Evolutionary conservation across 78 protist genomes (phyloP).

Genomic region (Dictyostelium purpureum): DNA sequence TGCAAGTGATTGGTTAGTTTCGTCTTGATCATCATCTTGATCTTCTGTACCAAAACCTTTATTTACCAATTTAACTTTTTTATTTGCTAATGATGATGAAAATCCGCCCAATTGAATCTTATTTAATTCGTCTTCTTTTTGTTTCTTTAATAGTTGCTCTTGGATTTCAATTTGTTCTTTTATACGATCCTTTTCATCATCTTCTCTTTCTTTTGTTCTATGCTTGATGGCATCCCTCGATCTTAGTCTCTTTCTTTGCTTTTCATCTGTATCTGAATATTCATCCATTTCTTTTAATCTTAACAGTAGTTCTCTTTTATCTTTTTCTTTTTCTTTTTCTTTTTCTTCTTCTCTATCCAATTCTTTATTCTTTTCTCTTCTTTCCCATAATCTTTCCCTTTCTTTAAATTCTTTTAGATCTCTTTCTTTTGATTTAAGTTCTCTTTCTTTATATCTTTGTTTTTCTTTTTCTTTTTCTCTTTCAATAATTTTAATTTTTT

Average conservation of each 20-base stretch:
- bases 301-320: not conserved
- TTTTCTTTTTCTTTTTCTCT: conserved; percentile 56
- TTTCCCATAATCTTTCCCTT: conserved; percentile 31
- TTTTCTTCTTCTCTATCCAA: conserved; percentile 49
- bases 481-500: conserved; percentile 34
- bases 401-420: conserved; percentile 20
- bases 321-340: conserved; percentile 43
- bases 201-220: conserved; percentile 38
- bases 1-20: not conserved
- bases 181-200: conserved; percentile 15
- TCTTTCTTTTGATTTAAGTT: conserved; percentile 19
- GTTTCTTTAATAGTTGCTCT: not conserved
- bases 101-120: conserved; percentile 24
- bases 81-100: not conserved
- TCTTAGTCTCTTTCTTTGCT: conserved; percentile 19
- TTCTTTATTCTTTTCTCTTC: conserved; percentile 22
- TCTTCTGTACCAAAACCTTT: conserved; percentile 1
- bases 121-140: conserved; percentile 22
- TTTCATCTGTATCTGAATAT: conserved; percentile 38
- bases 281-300: conserved; percentile 48
- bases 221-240: not conserved
- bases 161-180: conserved; percentile 1
- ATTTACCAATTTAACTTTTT: not conserved
- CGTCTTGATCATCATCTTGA: conserved; percentile 44
- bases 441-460: conserved; percentile 48